Percentiles rank a stretch among this genome's conserved stretches.
Evolutionary conservation across 139 green algal genomes (phyloP).

Genomic region (Auxenochlorella pyrenoidosa): DNA sequence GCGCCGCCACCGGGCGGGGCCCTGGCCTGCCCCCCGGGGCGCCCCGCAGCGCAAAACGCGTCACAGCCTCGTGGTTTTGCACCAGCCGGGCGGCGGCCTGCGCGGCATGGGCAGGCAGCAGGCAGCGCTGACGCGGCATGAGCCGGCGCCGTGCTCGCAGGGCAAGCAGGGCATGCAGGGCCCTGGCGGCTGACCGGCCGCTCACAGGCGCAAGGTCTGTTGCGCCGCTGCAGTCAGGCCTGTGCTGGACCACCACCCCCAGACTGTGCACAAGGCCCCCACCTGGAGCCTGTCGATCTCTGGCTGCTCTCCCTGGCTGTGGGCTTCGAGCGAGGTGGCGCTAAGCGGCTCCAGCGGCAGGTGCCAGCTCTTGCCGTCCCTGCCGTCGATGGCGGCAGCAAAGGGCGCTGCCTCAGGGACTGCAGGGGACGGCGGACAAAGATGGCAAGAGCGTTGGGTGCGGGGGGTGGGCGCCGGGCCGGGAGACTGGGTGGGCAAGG

Average conservation of each 20-base stretch:
- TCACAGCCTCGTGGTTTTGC: conserved; percentile 78
- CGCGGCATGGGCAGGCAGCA: not conserved
- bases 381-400: conserved; percentile 79
- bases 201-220: not conserved
- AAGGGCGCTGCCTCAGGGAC: conserved; percentile 56
- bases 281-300: conserved; percentile 59
- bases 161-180: too few species aligned
- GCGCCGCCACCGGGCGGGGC: conserved; percentile 74
- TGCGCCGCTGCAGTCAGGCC: too few species aligned
- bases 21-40: conserved; percentile 61
- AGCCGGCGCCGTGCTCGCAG: too few species aligned
- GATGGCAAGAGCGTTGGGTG: not conserved
- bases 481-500: not conserved
- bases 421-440: conserved; percentile 21
- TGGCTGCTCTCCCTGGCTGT: conserved; percentile 75
- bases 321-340: conserved; percentile 67
- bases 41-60: conserved; percentile 84
- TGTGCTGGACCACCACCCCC: too few species aligned
- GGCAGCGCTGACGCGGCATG: not conserved
- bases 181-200: too few species aligned
- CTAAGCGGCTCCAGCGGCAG: conserved; percentile 82
- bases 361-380: conserved; percentile 74
- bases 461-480: too few species aligned
- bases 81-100: conserved; percentile 74
- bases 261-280: not conserved